Conservation (phyloP, 2,329 filamentous ascomycete species). For the Apiospora sp. region DNA sequence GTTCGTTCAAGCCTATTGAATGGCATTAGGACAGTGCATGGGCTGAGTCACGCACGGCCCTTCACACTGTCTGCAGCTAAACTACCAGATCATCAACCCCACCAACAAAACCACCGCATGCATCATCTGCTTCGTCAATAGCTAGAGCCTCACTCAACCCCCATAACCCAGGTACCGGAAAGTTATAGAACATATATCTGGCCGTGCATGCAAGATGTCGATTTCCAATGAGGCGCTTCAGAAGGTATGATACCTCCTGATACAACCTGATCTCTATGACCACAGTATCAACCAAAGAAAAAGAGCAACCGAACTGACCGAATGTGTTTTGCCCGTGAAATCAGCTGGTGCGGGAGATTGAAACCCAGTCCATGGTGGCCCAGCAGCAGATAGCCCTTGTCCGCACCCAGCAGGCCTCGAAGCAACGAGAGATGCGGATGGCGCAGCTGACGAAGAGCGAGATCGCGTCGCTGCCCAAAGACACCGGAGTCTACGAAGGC, state of each 20-base stretch:
- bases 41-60: background rate
- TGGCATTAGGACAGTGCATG: background rate
- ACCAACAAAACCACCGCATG: constrained; percentile 17
- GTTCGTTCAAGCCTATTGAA: background rate
- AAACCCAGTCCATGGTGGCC: constrained; percentile 84
- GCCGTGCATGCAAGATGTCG: constrained; percentile 44
- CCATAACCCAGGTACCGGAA: background rate
- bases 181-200: background rate
- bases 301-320: background rate
- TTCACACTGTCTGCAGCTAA: constrained; percentile 6
- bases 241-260: constrained; percentile 67
- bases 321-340: background rate
- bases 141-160: constrained; percentile 13
- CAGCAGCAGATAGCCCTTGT: constrained; percentile 93
- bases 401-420: constrained; percentile 81
- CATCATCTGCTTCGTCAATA: constrained; percentile 2
- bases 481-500: constrained; percentile 89
- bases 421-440: constrained; percentile 89
- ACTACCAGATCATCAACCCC: background rate
- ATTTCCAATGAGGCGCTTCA: constrained; percentile 93
- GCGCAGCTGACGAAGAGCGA: constrained; percentile 88
- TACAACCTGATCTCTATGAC: too few relatives aligned
- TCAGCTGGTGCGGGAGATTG: constrained; percentile 91
- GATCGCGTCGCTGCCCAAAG: constrained; percentile 75
- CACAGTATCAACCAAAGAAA: background rate